Percentiles rank a stretch among this genome's conserved stretches.
Conservation (phyloP, 139 green algal genomes). For the Chlamydomonas sp. region DNA sequence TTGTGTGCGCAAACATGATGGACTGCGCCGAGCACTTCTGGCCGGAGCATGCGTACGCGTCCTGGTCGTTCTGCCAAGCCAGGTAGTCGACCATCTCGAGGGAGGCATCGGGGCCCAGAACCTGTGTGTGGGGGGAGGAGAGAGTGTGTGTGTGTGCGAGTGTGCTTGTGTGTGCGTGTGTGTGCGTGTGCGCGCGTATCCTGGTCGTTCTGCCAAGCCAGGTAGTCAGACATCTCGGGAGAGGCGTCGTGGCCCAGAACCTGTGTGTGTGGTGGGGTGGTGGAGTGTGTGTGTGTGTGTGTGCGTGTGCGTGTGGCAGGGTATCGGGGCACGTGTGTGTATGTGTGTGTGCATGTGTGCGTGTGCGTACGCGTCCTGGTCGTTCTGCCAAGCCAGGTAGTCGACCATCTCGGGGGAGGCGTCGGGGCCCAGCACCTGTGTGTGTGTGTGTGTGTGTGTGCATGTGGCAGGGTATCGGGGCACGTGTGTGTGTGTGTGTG, state of each 20-base stretch:
- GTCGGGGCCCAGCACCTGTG: slow-evolving; percentile 84
- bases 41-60: slow-evolving; percentile 89
- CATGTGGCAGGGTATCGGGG: too few relatives aligned
- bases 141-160: too few relatives aligned
- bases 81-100: slow-evolving; percentile 67
- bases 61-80: slow-evolving; percentile 92
- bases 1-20: slow-evolving; percentile 88
- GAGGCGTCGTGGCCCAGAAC: slow-evolving; percentile 76
- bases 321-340: too few relatives aligned
- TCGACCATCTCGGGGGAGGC: slow-evolving; percentile 45
- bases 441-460: too few relatives aligned
- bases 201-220: slow-evolving; percentile 93
- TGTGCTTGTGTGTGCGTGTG: too few relatives aligned
- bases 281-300: too few relatives aligned
- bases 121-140: too few relatives aligned
- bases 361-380: slow-evolving; percentile 96
- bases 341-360: slow-evolving; percentile 92
- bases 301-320: too few relatives aligned
- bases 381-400: slow-evolving; percentile 89
- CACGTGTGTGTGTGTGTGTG: too few relatives aligned
- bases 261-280: too few relatives aligned
- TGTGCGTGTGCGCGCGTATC: slow-evolving; percentile 94
- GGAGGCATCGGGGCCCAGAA: slow-evolving; percentile 76
- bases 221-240: slow-evolving; percentile 60
- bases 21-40: slow-evolving; percentile 98